A percentile compares a stretch with the other conserved stretches of the same genome.
Evolutionary conservation across 495 filamentous ascomycete genomes (phyloP).

Genomic region (Daldinia decipiens): DNA sequence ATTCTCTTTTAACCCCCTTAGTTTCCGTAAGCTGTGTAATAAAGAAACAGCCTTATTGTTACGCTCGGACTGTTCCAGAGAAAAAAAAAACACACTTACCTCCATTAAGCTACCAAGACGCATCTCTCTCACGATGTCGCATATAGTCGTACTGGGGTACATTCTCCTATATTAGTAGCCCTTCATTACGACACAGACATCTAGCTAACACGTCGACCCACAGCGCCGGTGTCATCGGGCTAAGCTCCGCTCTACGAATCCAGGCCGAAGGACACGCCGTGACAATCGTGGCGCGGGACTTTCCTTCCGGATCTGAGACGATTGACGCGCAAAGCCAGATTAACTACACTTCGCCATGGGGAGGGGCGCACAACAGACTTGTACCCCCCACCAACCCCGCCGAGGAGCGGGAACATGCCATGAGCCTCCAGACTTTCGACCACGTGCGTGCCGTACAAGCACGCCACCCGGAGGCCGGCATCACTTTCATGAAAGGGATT

Average conservation of each 20-base stretch:
- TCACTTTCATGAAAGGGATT: slow-evolving; percentile 63
- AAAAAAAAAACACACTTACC: neutral
- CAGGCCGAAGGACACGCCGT: slow-evolving; percentile 59
- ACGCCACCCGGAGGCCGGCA: slow-evolving; percentile 60
- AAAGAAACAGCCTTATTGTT: neutral
- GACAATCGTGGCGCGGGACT: slow-evolving; percentile 66
- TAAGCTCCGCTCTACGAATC: slow-evolving; percentile 62
- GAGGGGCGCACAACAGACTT: slow-evolving; percentile 70
- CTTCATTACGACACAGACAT: neutral
- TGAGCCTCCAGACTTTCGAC: slow-evolving; percentile 62
- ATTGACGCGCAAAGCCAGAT: slow-evolving; percentile 57
- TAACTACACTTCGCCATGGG: slow-evolving; percentile 74
- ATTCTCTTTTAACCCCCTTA: neutral
- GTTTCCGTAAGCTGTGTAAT: neutral
- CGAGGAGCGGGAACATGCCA: slow-evolving; percentile 56
- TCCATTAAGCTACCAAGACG: neutral
- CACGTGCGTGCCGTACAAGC: slow-evolving; percentile 58
- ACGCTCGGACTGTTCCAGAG: neutral
- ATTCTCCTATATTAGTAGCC: neutral
- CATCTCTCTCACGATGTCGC: slow-evolving; percentile 23
- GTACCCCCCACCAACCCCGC: slow-evolving; percentile 54
- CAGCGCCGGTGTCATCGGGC: slow-evolving; percentile 69
- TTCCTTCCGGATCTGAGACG: slow-evolving; percentile 60
- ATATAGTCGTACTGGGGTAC: slow-evolving; percentile 60
- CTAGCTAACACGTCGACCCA: slow-evolving; percentile 33